Evolutionary conservation across 2,329 filamentous ascomycete species (phyloP), one percentile per base, ranked within the genome.

Genomic region (Colletotrichum salicis): DNA sequence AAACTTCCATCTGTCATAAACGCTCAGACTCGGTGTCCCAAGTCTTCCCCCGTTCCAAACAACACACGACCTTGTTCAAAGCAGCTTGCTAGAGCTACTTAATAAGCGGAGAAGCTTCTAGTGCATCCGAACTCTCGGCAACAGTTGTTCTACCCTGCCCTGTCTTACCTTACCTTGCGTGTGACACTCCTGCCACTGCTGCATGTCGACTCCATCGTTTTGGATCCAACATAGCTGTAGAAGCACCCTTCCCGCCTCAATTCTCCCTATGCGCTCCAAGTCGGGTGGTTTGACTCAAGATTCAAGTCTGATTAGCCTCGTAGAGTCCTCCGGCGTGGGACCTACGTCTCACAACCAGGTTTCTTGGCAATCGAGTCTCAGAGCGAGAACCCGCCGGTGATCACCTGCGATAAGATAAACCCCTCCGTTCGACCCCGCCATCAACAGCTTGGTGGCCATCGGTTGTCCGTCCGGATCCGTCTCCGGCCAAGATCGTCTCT

Each of bases 21-120:
- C 61, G 48, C 61, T 41, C 24, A 64, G 48, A 31, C 15, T 22
- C 24, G 15, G 15, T n/a, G 55, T n/a, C 15, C 48, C 13, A 41
- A 31, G 19, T 61, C 45, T 15, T 62, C 41, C 52, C 48, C 19
- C 35, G 19, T 33, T 24, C 27, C 41, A 48, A 35, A 24, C 54
- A 56, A 22, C 62, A 29, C 31, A 45, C 33, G 29, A 24, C 41
- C 51, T 29, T 29, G 24, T 27, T 15, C 41, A 52, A 29, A n/a
- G 19, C 61, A 41, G 13, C 55, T 48, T 31, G 48, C 27, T 45
- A 35, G 29, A 60, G 55, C 24, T 22, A 67, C 64, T 64, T 69
- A 31, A 59, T 59, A 71, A 69, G 70, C 65, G 55, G 59, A 56
- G 70, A 64, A 71, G 37, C 69, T 71, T 69, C 64, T 59, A 64